Percentiles rank a stretch among this genome's conserved stretches.
phyloP scores from a whole-genome alignment of 179 eudicot genomes.

The Beta corolliflora region DNA sequence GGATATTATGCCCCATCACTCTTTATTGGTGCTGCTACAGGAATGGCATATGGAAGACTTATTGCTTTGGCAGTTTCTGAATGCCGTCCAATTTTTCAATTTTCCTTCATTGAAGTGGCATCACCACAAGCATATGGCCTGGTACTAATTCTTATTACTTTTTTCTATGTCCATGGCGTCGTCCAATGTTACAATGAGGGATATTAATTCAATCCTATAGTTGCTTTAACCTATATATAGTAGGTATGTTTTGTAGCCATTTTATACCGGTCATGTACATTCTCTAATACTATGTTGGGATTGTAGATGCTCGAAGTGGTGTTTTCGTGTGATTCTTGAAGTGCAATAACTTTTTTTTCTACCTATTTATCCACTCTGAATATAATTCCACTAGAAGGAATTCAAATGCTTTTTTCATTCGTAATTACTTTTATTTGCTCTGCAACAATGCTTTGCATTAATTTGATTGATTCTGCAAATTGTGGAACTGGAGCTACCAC shows the following conservation, averaged over 20 bases:
- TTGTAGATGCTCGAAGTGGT: neutral
- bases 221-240: neutral
- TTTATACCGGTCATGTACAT: neutral
- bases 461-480: neutral
- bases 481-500: neutral
- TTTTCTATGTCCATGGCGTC: too few relatives aligned
- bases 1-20: slow-evolving; percentile 98
- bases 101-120: slow-evolving; percentile 80
- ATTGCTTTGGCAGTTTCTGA: slow-evolving; percentile 55
- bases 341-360: neutral
- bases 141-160: slow-evolving; percentile 41
- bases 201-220: neutral
- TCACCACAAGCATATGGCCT: slow-evolving; percentile 98
- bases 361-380: neutral
- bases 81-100: slow-evolving; percentile 56
- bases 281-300: neutral
- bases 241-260: neutral
- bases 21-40: slow-evolving; percentile 97
- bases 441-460: neutral
- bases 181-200: neutral
- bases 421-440: neutral
- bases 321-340: neutral
- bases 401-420: neutral
- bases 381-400: neutral
- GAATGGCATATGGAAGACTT: slow-evolving; percentile 94